Conservation (phyloP, 2,329 filamentous ascomycete species). For the Penicillium sp. region DNA sequence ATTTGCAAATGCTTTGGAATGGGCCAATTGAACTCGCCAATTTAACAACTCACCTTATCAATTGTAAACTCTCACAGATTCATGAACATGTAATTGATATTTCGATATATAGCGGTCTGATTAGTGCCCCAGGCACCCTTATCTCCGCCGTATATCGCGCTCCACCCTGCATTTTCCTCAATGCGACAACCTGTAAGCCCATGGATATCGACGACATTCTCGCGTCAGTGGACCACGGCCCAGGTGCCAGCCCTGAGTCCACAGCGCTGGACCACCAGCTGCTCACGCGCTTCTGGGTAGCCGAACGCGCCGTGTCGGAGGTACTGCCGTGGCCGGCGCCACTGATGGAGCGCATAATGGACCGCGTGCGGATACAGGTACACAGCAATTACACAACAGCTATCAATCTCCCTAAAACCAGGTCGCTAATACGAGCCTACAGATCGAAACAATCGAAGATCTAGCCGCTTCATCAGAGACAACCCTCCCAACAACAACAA, state of each 20-base stretch:
- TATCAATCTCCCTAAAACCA: background rate
- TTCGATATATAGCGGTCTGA: background rate
- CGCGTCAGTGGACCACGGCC: conserved; percentile 65
- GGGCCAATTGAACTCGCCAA: background rate
- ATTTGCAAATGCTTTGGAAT: background rate
- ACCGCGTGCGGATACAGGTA: conserved; percentile 64
- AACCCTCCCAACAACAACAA: conserved; percentile 49
- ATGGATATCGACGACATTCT: conserved; percentile 84
- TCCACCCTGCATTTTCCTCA: conserved; percentile 11
- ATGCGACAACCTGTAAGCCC: conserved; percentile 23
- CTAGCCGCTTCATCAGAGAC: conserved; percentile 47
- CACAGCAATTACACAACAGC: background rate
- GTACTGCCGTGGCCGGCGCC: conserved; percentile 74
- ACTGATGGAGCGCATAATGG: conserved; percentile 79
- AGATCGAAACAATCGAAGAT: conserved; percentile 68
- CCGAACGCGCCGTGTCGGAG: conserved; percentile 85
- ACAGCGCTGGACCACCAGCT: conserved; percentile 71
- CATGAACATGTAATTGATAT: background rate
- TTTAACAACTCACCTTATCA: no score
- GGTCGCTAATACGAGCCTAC: background rate
- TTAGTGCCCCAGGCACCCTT: conserved; percentile 34
- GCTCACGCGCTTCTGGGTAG: conserved; percentile 87
- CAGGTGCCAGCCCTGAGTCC: conserved; percentile 42
- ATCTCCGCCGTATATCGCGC: conserved; percentile 36
- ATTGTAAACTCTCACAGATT: background rate